Evolutionary conservation across 2,329 filamentous ascomycete genomes (phyloP).

Genomic region (Blastomyces parvus): DNA sequence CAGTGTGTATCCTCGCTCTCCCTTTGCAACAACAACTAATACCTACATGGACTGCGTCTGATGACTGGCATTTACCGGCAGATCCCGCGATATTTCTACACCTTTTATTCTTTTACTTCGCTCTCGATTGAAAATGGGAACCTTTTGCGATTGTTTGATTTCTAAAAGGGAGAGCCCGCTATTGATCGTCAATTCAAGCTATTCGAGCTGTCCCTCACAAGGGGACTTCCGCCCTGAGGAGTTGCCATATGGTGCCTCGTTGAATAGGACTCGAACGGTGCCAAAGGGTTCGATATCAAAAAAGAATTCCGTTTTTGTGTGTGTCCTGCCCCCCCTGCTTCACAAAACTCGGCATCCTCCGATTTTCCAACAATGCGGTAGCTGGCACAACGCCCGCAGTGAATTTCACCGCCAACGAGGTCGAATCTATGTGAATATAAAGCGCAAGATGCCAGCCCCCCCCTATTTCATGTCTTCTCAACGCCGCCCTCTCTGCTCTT

Average conservation of each 20-base stretch:
- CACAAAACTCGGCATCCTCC: not conserved
- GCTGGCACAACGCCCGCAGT: not conserved
- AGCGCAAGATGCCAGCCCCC: constrained; percentile 4
- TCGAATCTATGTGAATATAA: constrained; percentile 6
- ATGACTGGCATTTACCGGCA: not conserved
- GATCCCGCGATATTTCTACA: not conserved
- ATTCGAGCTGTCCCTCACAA: not conserved
- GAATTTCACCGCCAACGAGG: constrained; percentile 5
- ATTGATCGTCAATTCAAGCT: not conserved
- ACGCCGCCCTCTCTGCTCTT: not conserved
- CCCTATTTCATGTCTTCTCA: constrained; percentile 5
- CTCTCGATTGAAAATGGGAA: not conserved
- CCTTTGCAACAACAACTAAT: not conserved
- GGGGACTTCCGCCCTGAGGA: not conserved
- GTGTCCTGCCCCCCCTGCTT: not conserved
- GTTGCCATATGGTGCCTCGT: not conserved
- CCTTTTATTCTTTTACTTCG: not conserved
- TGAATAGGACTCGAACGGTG: not conserved
- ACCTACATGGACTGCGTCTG: not conserved
- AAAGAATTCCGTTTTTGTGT: not conserved
- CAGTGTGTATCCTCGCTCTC: not conserved
- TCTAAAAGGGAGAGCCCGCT: not conserved
- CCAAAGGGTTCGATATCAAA: not conserved
- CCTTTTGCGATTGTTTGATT: not conserved
- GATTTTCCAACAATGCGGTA: not conserved